A percentile compares a stretch with the other conserved stretches of the same genome.
Evolutionary conservation across 805 yeast species (phyloP).

Genomic region (Schizosaccharomyces octosporus): DNA sequence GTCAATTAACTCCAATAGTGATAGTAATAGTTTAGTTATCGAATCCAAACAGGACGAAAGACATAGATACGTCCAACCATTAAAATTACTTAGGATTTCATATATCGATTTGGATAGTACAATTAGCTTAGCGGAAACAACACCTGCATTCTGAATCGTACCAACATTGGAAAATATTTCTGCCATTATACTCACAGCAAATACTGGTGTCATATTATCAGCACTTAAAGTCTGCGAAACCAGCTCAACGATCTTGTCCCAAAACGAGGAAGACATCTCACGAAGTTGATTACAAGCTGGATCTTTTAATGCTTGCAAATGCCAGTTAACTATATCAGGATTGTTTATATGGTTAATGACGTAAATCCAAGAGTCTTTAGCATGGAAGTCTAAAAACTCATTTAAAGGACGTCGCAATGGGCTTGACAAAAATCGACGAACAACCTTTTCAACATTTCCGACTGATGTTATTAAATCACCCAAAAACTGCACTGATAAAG

Average conservation of each 20-base stretch:
- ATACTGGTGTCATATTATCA: not conserved
- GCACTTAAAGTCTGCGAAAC: not conserved
- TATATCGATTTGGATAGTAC: not conserved
- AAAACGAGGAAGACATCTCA: not conserved
- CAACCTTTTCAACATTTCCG: slow-evolving; percentile 51
- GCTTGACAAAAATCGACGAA: slow-evolving; percentile 63
- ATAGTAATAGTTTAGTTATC: not conserved
- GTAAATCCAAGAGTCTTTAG: slow-evolving; percentile 45
- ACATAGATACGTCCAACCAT: not conserved
- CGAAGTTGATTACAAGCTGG: not conserved
- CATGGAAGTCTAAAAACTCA: slow-evolving; percentile 60
- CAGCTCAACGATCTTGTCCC: not conserved
- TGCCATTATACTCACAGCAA: not conserved
- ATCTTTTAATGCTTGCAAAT: slow-evolving; percentile 13
- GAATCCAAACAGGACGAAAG: not conserved
- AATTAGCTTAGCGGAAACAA: not conserved
- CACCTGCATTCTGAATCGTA: not conserved
- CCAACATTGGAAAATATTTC: not conserved
- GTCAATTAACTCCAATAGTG: not conserved
- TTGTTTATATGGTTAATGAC: slow-evolving; percentile 41
- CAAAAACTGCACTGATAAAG: slow-evolving; percentile 77
- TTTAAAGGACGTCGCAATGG: slow-evolving; percentile 86
- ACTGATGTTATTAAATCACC: slow-evolving; percentile 62
- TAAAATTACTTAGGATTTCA: not conserved
- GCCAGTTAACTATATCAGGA: slow-evolving; percentile 42